Conservation (phyloP, 1,284 basidiomycete genomes). For the Fomes fomentarius region DNA sequence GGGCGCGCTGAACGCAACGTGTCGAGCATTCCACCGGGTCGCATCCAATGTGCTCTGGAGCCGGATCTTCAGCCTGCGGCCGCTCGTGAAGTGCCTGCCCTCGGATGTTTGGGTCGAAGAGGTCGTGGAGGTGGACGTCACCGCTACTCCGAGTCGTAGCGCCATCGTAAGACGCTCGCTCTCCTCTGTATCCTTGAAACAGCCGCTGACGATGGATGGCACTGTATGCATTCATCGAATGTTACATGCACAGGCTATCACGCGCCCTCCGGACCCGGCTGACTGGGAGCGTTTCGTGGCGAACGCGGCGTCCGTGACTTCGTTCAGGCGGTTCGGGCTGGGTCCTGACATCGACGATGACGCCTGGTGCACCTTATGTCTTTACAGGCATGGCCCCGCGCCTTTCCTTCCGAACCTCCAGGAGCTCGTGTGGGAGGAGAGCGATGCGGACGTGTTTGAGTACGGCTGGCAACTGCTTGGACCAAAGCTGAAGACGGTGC, state of each 20-base stretch:
- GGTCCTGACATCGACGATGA: slow-evolving; percentile 23
- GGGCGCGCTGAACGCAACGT: slow-evolving; percentile 12
- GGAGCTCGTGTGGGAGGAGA: slow-evolving; percentile 24
- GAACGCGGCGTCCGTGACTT: slow-evolving; percentile 17
- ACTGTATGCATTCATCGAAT: no score
- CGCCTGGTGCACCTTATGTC: slow-evolving; percentile 19
- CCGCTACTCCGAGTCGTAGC: slow-evolving; percentile 3
- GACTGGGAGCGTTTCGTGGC: slow-evolving; percentile 19
- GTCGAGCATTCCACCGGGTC: slow-evolving; percentile 15
- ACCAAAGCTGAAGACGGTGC: slow-evolving; percentile 20
- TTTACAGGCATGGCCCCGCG: slow-evolving; percentile 13
- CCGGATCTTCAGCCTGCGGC: slow-evolving; percentile 21
- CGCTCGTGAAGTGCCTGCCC: slow-evolving; percentile 22
- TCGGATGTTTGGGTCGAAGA: slow-evolving; percentile 19
- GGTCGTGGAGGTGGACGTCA: no score
- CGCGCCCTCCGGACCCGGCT: slow-evolving; percentile 16
- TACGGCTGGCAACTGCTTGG: slow-evolving; percentile 22
- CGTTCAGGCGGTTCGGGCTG: slow-evolving; percentile 21
- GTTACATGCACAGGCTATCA: slow-evolving; percentile 10
- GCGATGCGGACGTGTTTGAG: slow-evolving; percentile 25
- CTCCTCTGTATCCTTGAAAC: background rate
- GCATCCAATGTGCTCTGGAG: slow-evolving; percentile 21
- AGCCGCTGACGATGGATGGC: background rate
- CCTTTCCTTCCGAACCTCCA: slow-evolving; percentile 18
- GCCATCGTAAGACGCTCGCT: slow-evolving; percentile 13